Evolutionary conservation across 2,329 filamentous ascomycete species (phyloP).

Genomic region (Annulohypoxylon truncatum): DNA sequence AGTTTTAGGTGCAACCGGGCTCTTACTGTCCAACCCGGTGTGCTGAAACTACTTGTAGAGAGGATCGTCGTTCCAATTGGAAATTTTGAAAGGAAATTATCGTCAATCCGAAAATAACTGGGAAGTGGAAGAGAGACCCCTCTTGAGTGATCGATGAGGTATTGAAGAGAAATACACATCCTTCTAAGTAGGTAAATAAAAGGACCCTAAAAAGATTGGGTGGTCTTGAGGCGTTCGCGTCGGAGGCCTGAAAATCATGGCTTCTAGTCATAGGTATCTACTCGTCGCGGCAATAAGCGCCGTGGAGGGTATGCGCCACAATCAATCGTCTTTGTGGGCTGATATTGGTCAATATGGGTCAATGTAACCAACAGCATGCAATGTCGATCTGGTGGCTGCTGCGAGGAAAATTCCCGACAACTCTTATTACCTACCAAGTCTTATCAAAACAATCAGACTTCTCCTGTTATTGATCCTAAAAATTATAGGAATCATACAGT

Average conservation of each 20-base stretch:
- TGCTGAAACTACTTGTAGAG: no score
- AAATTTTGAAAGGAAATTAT: no score
- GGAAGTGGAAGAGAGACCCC: background rate
- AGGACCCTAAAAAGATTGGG: no score
- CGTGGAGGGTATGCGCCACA: background rate
- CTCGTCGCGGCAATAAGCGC: background rate
- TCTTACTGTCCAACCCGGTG: no score
- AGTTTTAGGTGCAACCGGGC: no score
- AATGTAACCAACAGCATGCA: background rate
- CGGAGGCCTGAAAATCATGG: background rate
- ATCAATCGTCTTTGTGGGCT: background rate
- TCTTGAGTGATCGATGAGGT: background rate
- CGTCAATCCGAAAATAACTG: background rate
- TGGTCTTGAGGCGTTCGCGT: no score
- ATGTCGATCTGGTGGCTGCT: background rate
- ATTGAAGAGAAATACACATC: background rate
- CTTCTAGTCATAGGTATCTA: background rate
- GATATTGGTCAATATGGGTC: background rate
- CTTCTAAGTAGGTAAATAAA: no score
- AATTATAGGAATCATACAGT: no score
- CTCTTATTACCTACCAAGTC: no score
- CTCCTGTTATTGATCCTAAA: no score
- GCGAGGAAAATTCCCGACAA: background rate
- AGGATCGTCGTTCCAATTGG: no score
- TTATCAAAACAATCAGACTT: no score